phyloP scores from a whole-genome alignment of 2,329 filamentous ascomycete species.

The Verticillium alfalfae region DNA sequence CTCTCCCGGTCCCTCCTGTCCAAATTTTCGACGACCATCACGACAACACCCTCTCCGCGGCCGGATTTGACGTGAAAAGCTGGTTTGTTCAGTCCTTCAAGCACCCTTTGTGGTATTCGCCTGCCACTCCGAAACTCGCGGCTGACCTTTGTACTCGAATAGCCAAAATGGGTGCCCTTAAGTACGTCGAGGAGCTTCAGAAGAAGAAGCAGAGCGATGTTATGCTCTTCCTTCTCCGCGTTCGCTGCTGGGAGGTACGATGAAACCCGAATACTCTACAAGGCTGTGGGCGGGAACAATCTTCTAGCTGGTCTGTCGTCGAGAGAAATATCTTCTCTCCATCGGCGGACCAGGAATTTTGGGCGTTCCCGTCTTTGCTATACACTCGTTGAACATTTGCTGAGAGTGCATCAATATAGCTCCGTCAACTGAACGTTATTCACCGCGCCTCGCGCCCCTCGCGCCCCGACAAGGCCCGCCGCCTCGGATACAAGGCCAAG shows the following conservation, averaged over 20 bases:
- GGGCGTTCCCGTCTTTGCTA: conserved; percentile 57
- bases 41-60: conserved; percentile 10
- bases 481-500: conserved; percentile 99
- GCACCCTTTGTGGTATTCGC: neutral
- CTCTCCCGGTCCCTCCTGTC: neutral
- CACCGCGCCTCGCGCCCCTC: conserved; percentile 98
- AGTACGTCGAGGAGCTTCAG: conserved; percentile 99
- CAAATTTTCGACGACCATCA: conserved; percentile 7
- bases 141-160: conserved; percentile 2
- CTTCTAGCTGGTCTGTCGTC: conserved; percentile 10
- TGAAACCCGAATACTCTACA: conserved; percentile 31
- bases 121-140: neutral
- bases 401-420: conserved; percentile 99
- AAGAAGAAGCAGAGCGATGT: conserved; percentile 99
- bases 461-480: conserved; percentile 99
- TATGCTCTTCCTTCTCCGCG: conserved; percentile 98
- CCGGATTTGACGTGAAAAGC: conserved; percentile 15
- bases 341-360: neutral
- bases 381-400: conserved; percentile 99
- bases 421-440: conserved; percentile 99
- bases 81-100: conserved; percentile 18
- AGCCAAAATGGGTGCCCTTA: conserved; percentile 97
- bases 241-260: conserved; percentile 99
- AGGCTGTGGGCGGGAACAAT: conserved; percentile 26
- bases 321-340: conserved; percentile 1